phyloP scores from a whole-genome alignment of 2,329 filamentous ascomycete genomes.

The Aspergillus melleus region DNA sequence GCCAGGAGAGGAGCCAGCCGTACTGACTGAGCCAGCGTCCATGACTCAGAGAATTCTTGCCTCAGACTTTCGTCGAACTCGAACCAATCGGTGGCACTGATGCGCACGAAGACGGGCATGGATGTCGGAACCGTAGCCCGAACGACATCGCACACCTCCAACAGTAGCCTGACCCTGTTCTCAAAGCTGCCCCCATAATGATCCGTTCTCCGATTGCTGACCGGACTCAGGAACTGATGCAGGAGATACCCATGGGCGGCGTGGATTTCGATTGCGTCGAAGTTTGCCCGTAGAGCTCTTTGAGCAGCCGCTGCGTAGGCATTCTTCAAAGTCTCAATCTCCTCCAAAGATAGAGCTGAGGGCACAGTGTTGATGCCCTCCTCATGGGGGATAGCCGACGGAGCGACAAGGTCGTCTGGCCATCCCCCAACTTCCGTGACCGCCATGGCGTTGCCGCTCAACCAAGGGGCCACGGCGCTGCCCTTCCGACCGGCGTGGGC shows the following conservation, averaged over 20 bases:
- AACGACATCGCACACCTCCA: conserved; percentile 21
- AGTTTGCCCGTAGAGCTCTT: conserved; percentile 33
- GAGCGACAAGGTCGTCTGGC: conserved; percentile 27
- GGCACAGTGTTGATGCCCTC: conserved; percentile 10
- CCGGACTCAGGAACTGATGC: conserved; percentile 26
- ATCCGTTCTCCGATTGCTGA: conserved; percentile 25
- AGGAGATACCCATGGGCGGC: conserved; percentile 29
- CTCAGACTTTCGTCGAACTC: conserved; percentile 35
- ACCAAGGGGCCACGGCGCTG: conserved; percentile 56
- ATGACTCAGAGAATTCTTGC: conserved; percentile 20
- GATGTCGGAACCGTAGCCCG: conserved; percentile 49
- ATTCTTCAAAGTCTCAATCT: conserved; percentile 35
- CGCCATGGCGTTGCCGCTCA: conserved; percentile 38
- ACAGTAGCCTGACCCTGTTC: conserved; percentile 9
- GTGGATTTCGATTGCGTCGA: conserved; percentile 34
- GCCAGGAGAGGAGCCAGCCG: conserved; percentile 8
- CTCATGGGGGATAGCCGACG: conserved; percentile 13
- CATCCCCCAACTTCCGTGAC: conserved; percentile 55
- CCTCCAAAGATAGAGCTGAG: conserved; percentile 27
- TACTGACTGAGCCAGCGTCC: conserved; percentile 16
- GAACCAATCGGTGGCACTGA: conserved; percentile 66
- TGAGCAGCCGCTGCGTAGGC: conserved; percentile 26
- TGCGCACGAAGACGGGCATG: conserved; percentile 60
- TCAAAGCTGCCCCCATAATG: conserved; percentile 21
- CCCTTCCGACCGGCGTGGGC: conserved; percentile 73